Conservation (phyloP, 345 rosid species). For the Sonneratia alba region DNA sequence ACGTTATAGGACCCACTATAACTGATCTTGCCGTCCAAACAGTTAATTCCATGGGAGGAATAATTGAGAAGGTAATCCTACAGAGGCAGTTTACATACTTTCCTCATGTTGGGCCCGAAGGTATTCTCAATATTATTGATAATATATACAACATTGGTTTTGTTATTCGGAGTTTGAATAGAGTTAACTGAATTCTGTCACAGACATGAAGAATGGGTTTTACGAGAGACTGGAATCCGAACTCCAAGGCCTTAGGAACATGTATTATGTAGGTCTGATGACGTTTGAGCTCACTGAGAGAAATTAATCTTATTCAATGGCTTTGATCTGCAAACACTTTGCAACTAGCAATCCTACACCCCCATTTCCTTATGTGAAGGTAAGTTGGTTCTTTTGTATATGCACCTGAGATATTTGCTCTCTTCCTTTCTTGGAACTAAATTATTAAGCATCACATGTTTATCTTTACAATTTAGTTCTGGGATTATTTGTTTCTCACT, state of each 20-base stretch:
- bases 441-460: no score
- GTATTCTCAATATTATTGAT: conserved; percentile 16
- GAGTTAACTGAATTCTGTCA: conserved; percentile 8
- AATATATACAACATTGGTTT: neutral
- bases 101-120: conserved; percentile 56
- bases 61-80: conserved; percentile 35
- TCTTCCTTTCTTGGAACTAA: no score
- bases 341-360: conserved; percentile 32
- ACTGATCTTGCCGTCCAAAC: conserved; percentile 30
- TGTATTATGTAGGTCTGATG: conserved; percentile 54
- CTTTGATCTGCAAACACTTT: conserved; percentile 52
- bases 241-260: conserved; percentile 50
- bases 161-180: neutral
- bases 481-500: neutral
- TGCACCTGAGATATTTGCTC: neutral
- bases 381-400: conserved; percentile 1
- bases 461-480: no score
- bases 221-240: conserved; percentile 41
- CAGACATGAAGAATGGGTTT: conserved; percentile 64
- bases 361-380: conserved; percentile 45
- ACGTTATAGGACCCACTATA: conserved; percentile 35
- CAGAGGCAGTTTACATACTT: conserved; percentile 57
- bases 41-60: conserved; percentile 36
- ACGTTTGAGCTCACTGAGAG: conserved; percentile 72
- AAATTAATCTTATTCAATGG: conserved; percentile 57